Conservation (phyloP, 2,329 filamentous ascomycete species). For the Diaporthe vaccinii region DNA sequence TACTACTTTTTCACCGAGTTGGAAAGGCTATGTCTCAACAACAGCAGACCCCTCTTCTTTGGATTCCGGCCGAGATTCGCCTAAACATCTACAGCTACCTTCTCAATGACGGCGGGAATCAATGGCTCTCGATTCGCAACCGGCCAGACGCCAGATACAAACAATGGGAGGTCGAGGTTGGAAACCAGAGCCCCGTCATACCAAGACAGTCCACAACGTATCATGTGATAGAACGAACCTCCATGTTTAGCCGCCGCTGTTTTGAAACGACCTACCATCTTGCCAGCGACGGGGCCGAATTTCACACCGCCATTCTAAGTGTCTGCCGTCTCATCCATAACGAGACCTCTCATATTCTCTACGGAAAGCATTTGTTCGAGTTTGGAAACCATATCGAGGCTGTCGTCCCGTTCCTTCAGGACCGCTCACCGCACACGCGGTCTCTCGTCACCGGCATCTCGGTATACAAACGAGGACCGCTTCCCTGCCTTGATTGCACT, state of each 20-base stretch:
- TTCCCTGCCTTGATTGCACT: slow-evolving; percentile 60
- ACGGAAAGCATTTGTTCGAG: slow-evolving; percentile 68
- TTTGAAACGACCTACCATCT: slow-evolving; percentile 69
- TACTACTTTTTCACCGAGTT: not conserved
- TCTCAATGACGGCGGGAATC: slow-evolving; percentile 56
- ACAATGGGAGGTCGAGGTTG: not conserved
- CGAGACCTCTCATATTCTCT: slow-evolving; percentile 70
- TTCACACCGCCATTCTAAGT: slow-evolving; percentile 61
- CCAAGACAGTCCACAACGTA: slow-evolving; percentile 48
- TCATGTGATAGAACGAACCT: slow-evolving; percentile 55
- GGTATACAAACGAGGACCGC: slow-evolving; percentile 68
- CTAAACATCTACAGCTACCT: slow-evolving; percentile 60
- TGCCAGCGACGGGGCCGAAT: slow-evolving; percentile 53
- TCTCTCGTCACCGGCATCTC: slow-evolving; percentile 62
- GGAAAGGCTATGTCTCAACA: not conserved
- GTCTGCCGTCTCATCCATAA: slow-evolving; percentile 63
- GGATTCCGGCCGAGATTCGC: slow-evolving; percentile 57
- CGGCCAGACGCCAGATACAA: slow-evolving; percentile 45
- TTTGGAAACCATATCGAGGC: slow-evolving; percentile 73
- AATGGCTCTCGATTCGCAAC: slow-evolving; percentile 57
- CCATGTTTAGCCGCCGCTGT: slow-evolving; percentile 54
- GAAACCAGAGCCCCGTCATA: not conserved
- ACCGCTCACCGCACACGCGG: slow-evolving; percentile 65
- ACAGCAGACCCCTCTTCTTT: slow-evolving; percentile 11
- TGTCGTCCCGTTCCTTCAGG: slow-evolving; percentile 67